These are phyloP conservation scores for Trichosporon faecale DNA, from an alignment of 1,284 basidiomycete species.

Conservation along the genomic window DNA sequence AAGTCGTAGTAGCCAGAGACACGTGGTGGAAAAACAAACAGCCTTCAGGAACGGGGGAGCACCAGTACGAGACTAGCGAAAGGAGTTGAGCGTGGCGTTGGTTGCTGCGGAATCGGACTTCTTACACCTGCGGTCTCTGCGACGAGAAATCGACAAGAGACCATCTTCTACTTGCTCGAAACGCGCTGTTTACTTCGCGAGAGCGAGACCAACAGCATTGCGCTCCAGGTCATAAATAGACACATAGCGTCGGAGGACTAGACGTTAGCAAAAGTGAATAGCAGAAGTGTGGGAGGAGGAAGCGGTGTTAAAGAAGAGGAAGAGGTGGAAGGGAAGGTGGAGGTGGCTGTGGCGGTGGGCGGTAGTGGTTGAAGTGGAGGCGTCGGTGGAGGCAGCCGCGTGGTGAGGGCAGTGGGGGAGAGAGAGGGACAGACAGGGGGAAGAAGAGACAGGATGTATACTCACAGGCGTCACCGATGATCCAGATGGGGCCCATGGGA, in stretches of 20 bases:
- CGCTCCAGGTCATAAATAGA: slow-evolving; percentile 88
- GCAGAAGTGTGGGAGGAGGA: not conserved
- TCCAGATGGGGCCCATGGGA: slow-evolving; percentile 85
- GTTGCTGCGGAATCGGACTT: not conserved
- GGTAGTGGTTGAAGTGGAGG: too few relatives aligned
- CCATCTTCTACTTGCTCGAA: not conserved
- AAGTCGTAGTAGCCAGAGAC: not conserved
- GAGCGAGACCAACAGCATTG: slow-evolving; percentile 48
- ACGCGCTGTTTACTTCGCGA: not conserved
- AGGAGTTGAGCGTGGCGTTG: not conserved
- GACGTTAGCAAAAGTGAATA: not conserved
- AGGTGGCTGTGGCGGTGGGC: too few relatives aligned
- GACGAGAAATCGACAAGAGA: not conserved
- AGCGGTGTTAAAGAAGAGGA: not conserved
- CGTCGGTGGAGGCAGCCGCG: too few relatives aligned
- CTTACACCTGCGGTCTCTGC: not conserved
- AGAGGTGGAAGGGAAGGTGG: not conserved
- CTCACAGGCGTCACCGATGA: slow-evolving; percentile 66
- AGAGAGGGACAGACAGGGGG: not conserved
- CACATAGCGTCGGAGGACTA: slow-evolving; percentile 77
- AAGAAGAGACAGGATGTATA: not conserved
- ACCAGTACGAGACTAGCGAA: not conserved
- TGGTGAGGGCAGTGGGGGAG: too few relatives aligned
- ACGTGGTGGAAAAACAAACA: not conserved
- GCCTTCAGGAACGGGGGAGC: not conserved